phyloP scores from a whole-genome alignment of 2,329 filamentous ascomycete species.

The Colletotrichum zoysiae region DNA sequence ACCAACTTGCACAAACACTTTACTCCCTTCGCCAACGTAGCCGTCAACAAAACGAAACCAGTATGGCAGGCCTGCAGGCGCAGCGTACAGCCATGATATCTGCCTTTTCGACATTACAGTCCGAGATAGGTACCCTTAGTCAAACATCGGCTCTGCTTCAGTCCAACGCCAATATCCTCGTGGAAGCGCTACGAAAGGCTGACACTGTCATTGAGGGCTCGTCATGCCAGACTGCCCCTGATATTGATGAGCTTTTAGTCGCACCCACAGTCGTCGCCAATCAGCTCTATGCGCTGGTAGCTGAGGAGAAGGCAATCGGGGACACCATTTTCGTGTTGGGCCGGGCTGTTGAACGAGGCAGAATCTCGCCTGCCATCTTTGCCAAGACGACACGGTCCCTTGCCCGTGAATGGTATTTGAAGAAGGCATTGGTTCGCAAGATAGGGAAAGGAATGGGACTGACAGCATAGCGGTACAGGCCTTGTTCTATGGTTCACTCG shows the following conservation, averaged over 20 bases:
- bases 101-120: conserved; percentile 77
- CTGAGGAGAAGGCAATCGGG: conserved; percentile 87
- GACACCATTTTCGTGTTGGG: conserved; percentile 89
- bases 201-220: conserved; percentile 82
- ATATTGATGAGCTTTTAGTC: conserved; percentile 92
- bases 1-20: conserved; percentile 79
- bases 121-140: conserved; percentile 78
- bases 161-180: conserved; percentile 83
- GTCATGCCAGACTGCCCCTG: conserved; percentile 75
- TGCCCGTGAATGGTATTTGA: conserved; percentile 84
- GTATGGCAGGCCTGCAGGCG: conserved; percentile 79
- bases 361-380: conserved; percentile 79
- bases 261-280: conserved; percentile 93
- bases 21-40: conserved; percentile 76
- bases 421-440: conserved; percentile 84
- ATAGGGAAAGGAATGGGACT: conserved; percentile 83
- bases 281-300: conserved; percentile 89
- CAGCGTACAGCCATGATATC: conserved; percentile 83
- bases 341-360: conserved; percentile 78
- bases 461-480: conserved; percentile 17
- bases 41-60: conserved; percentile 78
- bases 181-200: conserved; percentile 81
- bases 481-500: neutral
- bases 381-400: conserved; percentile 81
- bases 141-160: conserved; percentile 78